Percentiles rank a stretch among this genome's conserved stretches.
phyloP scores from a whole-genome alignment of 2,329 filamentous ascomycete genomes.

The Akanthomyces lecanii region DNA sequence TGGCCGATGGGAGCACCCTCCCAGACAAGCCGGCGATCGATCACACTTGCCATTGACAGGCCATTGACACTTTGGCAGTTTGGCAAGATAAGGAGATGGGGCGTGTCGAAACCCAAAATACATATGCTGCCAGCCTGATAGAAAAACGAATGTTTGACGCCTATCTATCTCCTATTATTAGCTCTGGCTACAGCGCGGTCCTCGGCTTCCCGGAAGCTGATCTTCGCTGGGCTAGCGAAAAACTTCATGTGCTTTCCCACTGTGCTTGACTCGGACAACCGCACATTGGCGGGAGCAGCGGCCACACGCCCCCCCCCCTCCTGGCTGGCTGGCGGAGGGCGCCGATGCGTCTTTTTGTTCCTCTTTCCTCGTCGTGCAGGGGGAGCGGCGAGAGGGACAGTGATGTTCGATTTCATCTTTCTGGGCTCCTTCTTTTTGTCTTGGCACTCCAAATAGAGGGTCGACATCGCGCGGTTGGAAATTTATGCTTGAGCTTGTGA shows the following conservation, averaged over 20 bases:
- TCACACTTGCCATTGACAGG: neutral
- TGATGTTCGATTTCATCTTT: neutral
- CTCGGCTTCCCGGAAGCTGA: neutral
- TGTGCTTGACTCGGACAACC: constrained; percentile 6
- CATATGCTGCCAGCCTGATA: too few species aligned
- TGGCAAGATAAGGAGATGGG: too few species aligned
- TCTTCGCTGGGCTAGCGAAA: neutral
- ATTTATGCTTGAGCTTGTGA: constrained; percentile 3
- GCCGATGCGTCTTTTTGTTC: neutral
- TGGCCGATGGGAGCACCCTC: neutral
- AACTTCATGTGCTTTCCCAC: neutral
- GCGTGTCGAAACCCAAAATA: too few species aligned
- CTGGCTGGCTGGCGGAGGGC: neutral
- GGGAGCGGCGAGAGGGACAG: neutral
- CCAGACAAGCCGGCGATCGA: neutral
- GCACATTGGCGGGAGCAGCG: neutral
- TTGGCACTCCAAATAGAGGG: neutral
- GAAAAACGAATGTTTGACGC: too few species aligned
- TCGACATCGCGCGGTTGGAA: neutral
- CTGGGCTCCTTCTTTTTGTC: neutral
- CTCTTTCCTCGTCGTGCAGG: neutral
- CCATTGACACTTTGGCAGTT: too few species aligned
- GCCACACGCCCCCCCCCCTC: neutral
- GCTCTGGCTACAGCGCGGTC: neutral
- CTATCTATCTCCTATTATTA: neutral